phyloP scores from a whole-genome alignment of 2,329 filamentous ascomycete species.

The Monilinia fructicola region DNA sequence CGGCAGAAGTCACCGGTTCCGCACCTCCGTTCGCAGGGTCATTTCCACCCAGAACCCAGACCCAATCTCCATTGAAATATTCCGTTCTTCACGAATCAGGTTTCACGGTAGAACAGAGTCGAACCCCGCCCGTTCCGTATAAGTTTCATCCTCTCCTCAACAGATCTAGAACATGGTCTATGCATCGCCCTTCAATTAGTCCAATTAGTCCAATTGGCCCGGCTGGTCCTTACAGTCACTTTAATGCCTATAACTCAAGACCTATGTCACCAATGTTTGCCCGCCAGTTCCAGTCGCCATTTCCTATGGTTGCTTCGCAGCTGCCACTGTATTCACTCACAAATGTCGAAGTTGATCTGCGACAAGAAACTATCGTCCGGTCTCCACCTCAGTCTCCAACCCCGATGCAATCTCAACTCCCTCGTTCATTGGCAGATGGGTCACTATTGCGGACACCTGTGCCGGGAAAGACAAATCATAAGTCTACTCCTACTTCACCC shows the following conservation, averaged over 20 bases:
- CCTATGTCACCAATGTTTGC: background rate
- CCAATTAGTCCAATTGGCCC: background rate
- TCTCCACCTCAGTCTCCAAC: background rate
- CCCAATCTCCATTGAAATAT: constrained; percentile 1
- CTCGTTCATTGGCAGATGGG: background rate
- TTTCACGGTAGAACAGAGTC: constrained; percentile 10
- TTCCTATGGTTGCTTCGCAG: background rate
- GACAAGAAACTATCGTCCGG: background rate
- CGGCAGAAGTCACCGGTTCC: background rate
- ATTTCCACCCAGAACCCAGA: background rate
- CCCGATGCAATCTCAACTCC: background rate
- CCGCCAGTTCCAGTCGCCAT: background rate
- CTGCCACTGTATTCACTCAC: background rate
- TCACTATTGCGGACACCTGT: background rate
- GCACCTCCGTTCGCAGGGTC: background rate
- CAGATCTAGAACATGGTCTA: constrained; percentile 10
- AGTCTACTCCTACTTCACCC: constrained; percentile 6
- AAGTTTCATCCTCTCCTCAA: constrained; percentile 3
- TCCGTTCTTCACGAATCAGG: constrained; percentile 8
- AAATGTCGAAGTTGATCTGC: background rate
- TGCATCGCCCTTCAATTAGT: background rate
- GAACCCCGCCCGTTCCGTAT: background rate
- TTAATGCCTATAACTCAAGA: background rate
- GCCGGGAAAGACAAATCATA: constrained; percentile 6
- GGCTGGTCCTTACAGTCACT: background rate